Conservation (phyloP, 2,329 filamentous ascomycete species). For the Trichoderma pleuroti region DNA sequence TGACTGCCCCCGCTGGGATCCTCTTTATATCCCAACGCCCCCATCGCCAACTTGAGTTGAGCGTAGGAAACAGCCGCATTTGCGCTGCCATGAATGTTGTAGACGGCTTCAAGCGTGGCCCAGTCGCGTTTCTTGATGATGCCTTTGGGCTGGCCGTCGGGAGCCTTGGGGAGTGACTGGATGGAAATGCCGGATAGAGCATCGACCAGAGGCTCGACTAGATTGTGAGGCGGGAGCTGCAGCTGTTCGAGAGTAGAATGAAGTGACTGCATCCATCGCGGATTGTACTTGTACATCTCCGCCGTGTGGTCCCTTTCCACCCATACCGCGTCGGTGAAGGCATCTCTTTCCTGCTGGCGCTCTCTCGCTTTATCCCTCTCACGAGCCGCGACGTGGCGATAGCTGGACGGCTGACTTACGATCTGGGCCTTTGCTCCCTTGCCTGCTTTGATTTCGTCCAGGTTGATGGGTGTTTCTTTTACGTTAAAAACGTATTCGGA, state of each 20-base stretch:
- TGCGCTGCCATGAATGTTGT: not conserved
- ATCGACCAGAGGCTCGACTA: not conserved
- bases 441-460: not conserved
- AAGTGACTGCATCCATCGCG: not conserved
- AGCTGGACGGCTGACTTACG: not conserved
- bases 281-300: not conserved
- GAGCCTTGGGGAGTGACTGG: not conserved
- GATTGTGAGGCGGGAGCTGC: not conserved
- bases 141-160: slow-evolving; percentile 9
- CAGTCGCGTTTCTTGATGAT: slow-evolving; percentile 22
- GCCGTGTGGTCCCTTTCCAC: not conserved
- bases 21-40: not conserved
- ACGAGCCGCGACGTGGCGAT: not conserved
- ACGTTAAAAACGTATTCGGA: not conserved
- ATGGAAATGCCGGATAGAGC: not conserved
- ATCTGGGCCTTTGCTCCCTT: not conserved
- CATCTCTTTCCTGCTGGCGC: not conserved
- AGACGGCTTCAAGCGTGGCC: slow-evolving; percentile 18
- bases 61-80: slow-evolving; percentile 7
- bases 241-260: not conserved
- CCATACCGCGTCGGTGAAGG: not conserved
- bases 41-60: slow-evolving; percentile 18
- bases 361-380: not conserved
- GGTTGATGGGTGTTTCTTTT: not conserved
- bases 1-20: not conserved